A percentile compares a stretch with the other conserved stretches of the same genome.
Evolutionary conservation across 2,329 filamentous ascomycete genomes (phyloP).

Genomic region (Hypomyces rosellus): DNA sequence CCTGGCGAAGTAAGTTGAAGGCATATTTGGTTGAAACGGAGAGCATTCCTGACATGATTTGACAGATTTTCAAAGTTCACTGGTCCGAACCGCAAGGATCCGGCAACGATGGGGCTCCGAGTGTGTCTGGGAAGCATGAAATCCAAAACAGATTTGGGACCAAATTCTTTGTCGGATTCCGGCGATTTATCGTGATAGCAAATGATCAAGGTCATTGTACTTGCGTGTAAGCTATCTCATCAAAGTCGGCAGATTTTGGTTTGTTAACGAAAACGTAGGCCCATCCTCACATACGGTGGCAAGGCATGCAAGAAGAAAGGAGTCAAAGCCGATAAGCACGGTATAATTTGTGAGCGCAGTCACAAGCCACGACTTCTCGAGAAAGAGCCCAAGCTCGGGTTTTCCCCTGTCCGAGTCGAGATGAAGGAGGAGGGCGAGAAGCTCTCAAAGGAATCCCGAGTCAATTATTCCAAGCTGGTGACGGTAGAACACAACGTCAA

Average conservation of each 20-base stretch:
- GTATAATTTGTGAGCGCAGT: conserved; percentile 40
- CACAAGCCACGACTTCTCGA: conserved; percentile 27
- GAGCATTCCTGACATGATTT: neutral
- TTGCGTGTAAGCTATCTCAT: conserved; percentile 42
- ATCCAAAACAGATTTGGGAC: conserved; percentile 29
- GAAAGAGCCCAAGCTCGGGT: conserved; percentile 43
- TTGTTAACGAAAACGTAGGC: conserved; percentile 29
- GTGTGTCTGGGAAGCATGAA: conserved; percentile 28
- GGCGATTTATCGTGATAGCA: conserved; percentile 49
- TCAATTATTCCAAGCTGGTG: conserved; percentile 52
- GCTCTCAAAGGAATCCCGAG: conserved; percentile 44
- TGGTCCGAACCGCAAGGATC: conserved; percentile 48
- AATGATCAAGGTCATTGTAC: conserved; percentile 47
- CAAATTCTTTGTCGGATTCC: conserved; percentile 42
- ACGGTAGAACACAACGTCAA: conserved; percentile 53
- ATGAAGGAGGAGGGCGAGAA: conserved; percentile 39
- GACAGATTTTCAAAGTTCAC: conserved; percentile 48
- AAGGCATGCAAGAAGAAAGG: conserved; percentile 48
- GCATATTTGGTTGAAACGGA: too few relatives aligned
- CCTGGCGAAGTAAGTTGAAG: conserved; percentile 31
- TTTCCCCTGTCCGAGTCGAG: conserved; percentile 37
- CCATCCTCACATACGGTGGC: conserved; percentile 50
- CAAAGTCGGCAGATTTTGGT: too few relatives aligned
- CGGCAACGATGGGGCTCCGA: conserved; percentile 23
- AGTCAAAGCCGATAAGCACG: conserved; percentile 46